These are phyloP conservation scores for Craterostigma plantagineum DNA, from an alignment of 257 asterid species.

Conservation along the genomic window DNA sequence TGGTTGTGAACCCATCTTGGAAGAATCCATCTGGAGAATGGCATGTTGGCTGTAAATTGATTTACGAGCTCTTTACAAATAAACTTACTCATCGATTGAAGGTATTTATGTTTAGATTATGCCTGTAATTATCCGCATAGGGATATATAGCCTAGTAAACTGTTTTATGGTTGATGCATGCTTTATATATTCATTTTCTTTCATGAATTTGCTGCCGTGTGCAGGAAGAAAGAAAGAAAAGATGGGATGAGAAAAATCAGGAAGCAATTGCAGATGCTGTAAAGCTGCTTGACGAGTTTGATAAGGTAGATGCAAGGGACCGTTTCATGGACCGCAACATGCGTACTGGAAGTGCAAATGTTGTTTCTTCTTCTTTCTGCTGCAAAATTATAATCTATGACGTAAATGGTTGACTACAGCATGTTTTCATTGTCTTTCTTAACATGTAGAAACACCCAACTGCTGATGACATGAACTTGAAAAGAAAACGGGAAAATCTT, in stretches of 20 bases:
- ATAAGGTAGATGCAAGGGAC: conserved; percentile 31
- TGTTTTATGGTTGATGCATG: no score
- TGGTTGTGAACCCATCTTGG: conserved; percentile 69
- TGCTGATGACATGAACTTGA: conserved; percentile 45
- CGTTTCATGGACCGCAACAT: background rate
- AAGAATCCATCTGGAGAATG: conserved; percentile 90
- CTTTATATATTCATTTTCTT: no score
- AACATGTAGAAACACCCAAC: conserved; percentile 41
- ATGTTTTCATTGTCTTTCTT: background rate
- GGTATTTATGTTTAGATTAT: conserved; percentile 33
- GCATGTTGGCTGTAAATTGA: conserved; percentile 83
- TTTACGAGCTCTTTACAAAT: conserved; percentile 72
- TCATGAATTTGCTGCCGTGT: background rate
- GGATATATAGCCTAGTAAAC: no score
- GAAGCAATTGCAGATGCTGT: conserved; percentile 82
- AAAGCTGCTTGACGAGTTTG: conserved; percentile 73
- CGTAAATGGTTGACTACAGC: background rate
- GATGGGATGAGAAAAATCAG: conserved; percentile 83
- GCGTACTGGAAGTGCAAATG: no score
- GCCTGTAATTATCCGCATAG: no score
- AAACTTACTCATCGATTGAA: conserved; percentile 59
- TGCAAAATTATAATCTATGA: conserved; percentile 5
- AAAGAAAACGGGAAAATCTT: conserved; percentile 68
- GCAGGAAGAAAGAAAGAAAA: conserved; percentile 81
- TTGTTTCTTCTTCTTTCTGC: background rate